These are phyloP conservation scores for Nitzschia inconspicua DNA, from an alignment of 108 stramenopile species.

Conservation along the genomic window DNA sequence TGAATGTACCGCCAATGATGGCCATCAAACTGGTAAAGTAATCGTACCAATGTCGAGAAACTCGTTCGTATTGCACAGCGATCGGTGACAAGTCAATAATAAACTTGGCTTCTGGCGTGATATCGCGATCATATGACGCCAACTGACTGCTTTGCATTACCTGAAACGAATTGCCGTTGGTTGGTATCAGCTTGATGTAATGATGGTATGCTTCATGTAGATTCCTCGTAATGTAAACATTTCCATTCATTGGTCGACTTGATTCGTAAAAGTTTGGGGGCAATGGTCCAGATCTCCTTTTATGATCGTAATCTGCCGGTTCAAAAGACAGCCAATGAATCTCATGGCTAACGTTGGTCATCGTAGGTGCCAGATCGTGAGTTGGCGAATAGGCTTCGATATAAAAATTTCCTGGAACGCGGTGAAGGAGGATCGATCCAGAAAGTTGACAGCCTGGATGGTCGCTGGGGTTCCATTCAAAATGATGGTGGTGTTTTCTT, in stretches of 20 bases:
- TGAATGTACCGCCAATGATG: slow-evolving; percentile 94
- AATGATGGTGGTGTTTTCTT: slow-evolving; percentile 25
- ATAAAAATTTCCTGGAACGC: slow-evolving; percentile 94
- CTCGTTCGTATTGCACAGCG: slow-evolving; percentile 40
- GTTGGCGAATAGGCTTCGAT: slow-evolving; percentile 82
- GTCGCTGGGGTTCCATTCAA: slow-evolving; percentile 26
- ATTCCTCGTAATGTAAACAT: slow-evolving; percentile 60
- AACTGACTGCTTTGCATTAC: slow-evolving; percentile 66
- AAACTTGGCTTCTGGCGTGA: slow-evolving; percentile 83
- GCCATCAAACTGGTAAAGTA: slow-evolving; percentile 90
- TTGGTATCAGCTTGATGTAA: slow-evolving; percentile 86
- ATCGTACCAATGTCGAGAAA: slow-evolving; percentile 78
- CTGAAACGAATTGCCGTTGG: slow-evolving; percentile 43
- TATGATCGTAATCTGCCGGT: neutral
- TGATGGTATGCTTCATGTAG: slow-evolving; percentile 93
- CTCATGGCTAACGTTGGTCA: slow-evolving; percentile 89
- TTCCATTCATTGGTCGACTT: slow-evolving; percentile 75
- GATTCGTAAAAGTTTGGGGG: slow-evolving; percentile 23
- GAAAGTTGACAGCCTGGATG: slow-evolving; percentile 83
- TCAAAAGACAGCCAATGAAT: slow-evolving; percentile 89
- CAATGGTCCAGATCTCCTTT: neutral
- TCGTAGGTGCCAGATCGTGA: slow-evolving; percentile 81
- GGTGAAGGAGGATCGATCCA: slow-evolving; percentile 72
- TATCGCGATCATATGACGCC: slow-evolving; percentile 42
- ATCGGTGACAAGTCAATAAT: slow-evolving; percentile 83